These are phyloP conservation scores for Cenchrus americanus DNA, from an alignment of 176 grass and related monocot genomes.

Conservation along the genomic window DNA sequence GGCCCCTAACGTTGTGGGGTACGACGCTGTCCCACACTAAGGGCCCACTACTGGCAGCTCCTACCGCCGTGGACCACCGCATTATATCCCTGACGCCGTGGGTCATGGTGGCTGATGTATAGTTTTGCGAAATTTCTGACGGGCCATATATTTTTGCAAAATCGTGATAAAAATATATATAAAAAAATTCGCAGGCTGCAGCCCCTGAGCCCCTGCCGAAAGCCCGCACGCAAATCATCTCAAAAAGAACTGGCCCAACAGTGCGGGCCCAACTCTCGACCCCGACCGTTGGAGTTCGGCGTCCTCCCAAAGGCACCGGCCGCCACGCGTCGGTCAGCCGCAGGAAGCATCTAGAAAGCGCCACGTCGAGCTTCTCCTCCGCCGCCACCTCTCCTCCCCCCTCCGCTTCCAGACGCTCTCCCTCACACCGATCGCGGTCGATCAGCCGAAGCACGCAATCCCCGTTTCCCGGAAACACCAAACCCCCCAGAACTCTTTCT, in stretches of 20 bases:
- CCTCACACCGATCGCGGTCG: not conserved
- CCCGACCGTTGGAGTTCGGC: not conserved
- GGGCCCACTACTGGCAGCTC: no score
- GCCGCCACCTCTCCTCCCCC: not conserved
- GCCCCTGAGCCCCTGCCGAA: no score
- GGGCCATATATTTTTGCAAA: no score
- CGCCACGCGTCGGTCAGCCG: slow-evolving; percentile 5
- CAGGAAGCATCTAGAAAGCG: not conserved
- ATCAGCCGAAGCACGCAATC: not conserved
- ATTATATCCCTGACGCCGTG: no score
- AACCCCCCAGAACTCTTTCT: not conserved
- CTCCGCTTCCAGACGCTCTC: not conserved
- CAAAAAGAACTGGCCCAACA: not conserved
- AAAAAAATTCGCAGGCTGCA: no score
- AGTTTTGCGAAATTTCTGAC: no score
- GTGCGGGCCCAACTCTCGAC: not conserved
- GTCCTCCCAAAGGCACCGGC: not conserved
- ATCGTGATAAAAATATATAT: no score
- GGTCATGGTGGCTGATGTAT: no score
- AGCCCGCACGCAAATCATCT: no score
- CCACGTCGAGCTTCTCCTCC: not conserved
- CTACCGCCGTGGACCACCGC: no score
- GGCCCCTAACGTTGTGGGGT: no score
- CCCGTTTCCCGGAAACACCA: not conserved
- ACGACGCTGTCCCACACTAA: no score